Evolutionary conservation across 331 rosid genomes (phyloP), one percentile per base, ranked within the genome.

Genomic region (Pyracantha coccinea): DNA sequence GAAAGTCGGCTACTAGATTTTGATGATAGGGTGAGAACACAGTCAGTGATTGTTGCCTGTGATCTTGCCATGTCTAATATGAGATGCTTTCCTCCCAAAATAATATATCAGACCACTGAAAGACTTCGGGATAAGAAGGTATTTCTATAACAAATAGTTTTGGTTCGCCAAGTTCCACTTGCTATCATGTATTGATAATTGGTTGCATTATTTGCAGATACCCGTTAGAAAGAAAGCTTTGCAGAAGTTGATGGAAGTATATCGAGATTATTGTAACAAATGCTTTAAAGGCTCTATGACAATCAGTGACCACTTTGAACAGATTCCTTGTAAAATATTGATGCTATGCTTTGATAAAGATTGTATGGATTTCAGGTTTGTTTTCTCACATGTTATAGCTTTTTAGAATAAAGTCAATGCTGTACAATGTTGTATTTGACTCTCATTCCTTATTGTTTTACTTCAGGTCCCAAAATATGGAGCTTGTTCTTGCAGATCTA

Each of bases 101-200:
- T 92, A 76, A 67, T 95, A 66, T 83, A 88, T 75, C 91, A 84
- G 86, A 85, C 81, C 71, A 69, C 86, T 19, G 93, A 87, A 83
- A 92, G 99, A 78, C 96, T 95, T 66, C 75, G 92, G 72, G 99
- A 95, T 85, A 92, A 90, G 84, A 90, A 85, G 97, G 97, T 86
- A 90, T 52, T 68, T 8, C 83, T 81, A 63, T 57, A 53, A 7
- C 66, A 77, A 70, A 62, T 68, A 31, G 31, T 59, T 74, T 28
- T 8, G 24, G 20, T 71, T 41, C 64, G 31, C 67, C 68, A 64
- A 69, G 73, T 72, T 64, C 61, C 63, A 66, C 68, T 45, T 76
- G 32, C 66, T 59, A 38, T 20, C 57, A 27, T 65, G 69, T 68
- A 74, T 23, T 73, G 52, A 21, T 57, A 72, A 23, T 69, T 75